phyloP scores from a whole-genome alignment of 2,329 filamentous ascomycete species.

The Daldinia eschscholtzii region DNA sequence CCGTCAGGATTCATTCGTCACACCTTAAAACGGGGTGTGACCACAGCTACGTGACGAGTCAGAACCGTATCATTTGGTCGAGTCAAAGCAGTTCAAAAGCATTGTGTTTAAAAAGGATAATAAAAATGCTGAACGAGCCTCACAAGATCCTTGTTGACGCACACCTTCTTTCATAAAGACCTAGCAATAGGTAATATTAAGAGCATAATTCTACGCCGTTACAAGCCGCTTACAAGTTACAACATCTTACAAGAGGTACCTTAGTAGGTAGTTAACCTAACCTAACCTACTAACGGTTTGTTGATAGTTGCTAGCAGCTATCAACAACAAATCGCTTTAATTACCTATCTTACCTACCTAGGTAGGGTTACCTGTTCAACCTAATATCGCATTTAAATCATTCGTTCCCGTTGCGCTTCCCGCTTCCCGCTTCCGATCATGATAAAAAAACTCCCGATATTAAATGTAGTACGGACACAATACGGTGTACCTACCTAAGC shows the following conservation, averaged over 20 bases:
- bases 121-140: slow-evolving; percentile 10
- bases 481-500: neutral
- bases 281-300: no score
- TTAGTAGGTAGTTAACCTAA: neutral
- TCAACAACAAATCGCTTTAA: neutral
- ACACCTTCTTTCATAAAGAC: neutral
- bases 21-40: slow-evolving; percentile 18
- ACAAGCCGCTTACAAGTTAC: neutral
- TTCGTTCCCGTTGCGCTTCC: neutral
- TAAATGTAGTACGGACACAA: neutral
- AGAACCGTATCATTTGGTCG: neutral
- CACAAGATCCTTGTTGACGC: slow-evolving; percentile 33
- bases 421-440: neutral
- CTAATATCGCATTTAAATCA: neutral
- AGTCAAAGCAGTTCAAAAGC: neutral
- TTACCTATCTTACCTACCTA: neutral
- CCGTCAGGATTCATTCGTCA: slow-evolving; percentile 19
- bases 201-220: neutral
- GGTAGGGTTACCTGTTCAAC: neutral
- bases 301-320: no score
- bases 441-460: slow-evolving; percentile 7
- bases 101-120: slow-evolving; percentile 4
- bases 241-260: neutral
- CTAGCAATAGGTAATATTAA: neutral
- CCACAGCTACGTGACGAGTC: slow-evolving; percentile 20